Evolutionary conservation across 1,139 yeast genomes (phyloP).

Genomic region (Petasospora rhodanensis): DNA sequence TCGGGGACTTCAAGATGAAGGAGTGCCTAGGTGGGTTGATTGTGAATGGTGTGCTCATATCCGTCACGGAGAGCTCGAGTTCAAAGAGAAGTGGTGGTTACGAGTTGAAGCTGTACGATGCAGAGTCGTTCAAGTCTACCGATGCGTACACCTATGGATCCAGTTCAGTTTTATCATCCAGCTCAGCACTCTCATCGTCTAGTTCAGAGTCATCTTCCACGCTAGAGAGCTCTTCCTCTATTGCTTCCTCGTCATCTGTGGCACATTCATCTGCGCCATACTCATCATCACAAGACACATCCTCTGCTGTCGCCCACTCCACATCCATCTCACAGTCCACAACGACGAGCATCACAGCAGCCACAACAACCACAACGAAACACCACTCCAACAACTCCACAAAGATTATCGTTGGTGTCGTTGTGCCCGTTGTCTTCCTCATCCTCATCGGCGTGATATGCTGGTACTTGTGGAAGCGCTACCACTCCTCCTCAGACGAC

Average conservation of each 20-base stretch:
- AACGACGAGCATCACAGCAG: not conserved
- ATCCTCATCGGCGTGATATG: constrained; percentile 2
- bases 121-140: constrained; percentile 23
- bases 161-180: not conserved
- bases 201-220: not conserved
- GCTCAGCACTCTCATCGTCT: not conserved
- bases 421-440: constrained; percentile 13
- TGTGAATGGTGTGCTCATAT: constrained; percentile 36
- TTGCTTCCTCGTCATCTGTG: constrained; percentile 3
- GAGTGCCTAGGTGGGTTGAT: constrained; percentile 36
- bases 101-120: constrained; percentile 27
- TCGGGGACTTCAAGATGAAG: constrained; percentile 22
- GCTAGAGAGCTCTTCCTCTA: constrained; percentile 1
- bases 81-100: constrained; percentile 21
- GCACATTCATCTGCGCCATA: no score
- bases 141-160: constrained; percentile 3
- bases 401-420: constrained; percentile 11
- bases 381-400: constrained; percentile 2
- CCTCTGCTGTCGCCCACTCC: no score
- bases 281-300: no score
- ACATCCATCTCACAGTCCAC: constrained; percentile 2
- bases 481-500: constrained; percentile 1
- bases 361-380: not conserved
- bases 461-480: constrained; percentile 13
- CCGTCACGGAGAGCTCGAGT: constrained; percentile 22